Base-by-base conservation (phyloP, 495 filamentous ascomycete genomes). In the Cladorrhinum samala region DNA sequence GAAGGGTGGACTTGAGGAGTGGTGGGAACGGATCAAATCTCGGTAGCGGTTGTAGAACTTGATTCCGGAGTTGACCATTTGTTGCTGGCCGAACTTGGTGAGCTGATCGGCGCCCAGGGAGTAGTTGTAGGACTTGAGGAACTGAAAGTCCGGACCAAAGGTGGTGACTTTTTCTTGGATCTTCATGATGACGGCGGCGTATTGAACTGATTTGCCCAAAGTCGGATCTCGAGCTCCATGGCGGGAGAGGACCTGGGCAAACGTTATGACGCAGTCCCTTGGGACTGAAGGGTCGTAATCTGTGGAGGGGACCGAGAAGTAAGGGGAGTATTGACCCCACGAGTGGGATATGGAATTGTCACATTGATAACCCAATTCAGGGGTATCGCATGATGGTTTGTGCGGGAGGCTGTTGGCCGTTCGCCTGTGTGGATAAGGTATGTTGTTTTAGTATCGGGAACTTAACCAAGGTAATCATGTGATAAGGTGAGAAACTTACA, bases 321-420 rank as follows among this genome's bases (percentile, higher is more conserved):
- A 91, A 13, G 90, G 88, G 18, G 88, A 88, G 68, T 95, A 93
- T 61, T 90, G 87, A 49, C 89, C 90, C 90, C 89, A 94, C 52
- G 68, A 78, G 54, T 86, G 88, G 3, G 87, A 80, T 40, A 85
- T 72, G 14, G 74, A 33, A 5, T 55, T 50, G 43, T 53, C 49
- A 42, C 72, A 75, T 55, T 83, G 79, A 64, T 83, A 90, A 23
- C 88, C 89, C 46, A 67, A 59, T 13, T 78, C 56, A 13, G 83
- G 68, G 2, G 73, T 79, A 61, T 85, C 83, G 66, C 86, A 91
- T 13, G 19, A 18, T n/a, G 19, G 9, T 39, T 40, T 20, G 19
- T 18, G 18, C 18, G 13, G 36, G 53, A 23, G 43, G 53, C 20
- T 23, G 16, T 39, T 47, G 17, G 38, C 23, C 27, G 23, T 19